A percentile compares a stretch with the other conserved stretches of the same genome.
These are phyloP conservation scores for Paramyrothecium roridum DNA, from an alignment of 2,329 filamentous ascomycete genomes.

Conservation along the genomic window DNA sequence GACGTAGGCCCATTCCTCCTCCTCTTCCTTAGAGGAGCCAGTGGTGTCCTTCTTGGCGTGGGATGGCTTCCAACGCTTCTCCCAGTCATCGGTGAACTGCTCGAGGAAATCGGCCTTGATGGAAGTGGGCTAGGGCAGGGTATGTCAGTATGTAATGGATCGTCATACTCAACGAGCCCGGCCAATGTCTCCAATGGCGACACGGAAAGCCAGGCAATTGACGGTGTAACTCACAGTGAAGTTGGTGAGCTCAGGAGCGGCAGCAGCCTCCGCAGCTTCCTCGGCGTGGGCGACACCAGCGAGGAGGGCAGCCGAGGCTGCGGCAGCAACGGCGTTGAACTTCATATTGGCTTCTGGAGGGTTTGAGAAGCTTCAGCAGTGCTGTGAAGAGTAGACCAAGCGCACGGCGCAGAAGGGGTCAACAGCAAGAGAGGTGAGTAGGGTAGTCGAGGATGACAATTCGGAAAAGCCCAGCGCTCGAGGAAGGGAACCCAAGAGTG, in stretches of 20 bases:
- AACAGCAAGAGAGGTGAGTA: constrained; percentile 5
- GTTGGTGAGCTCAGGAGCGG: constrained; percentile 67
- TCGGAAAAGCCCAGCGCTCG: constrained; percentile 21
- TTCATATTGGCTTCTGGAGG: constrained; percentile 71
- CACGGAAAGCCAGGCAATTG: background rate
- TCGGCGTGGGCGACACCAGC: constrained; percentile 69
- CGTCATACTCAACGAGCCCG: background rate
- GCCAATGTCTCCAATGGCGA: background rate
- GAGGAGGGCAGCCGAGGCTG: constrained; percentile 70
- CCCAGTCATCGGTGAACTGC: constrained; percentile 98
- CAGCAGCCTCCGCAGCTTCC: constrained; percentile 60
- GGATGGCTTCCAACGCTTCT: constrained; percentile 87
- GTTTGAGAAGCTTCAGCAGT: constrained; percentile 14
- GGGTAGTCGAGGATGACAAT: constrained; percentile 5
- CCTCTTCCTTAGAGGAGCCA: constrained; percentile 65
- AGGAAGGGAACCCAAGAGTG: constrained; percentile 23
- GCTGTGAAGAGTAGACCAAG: constrained; percentile 12
- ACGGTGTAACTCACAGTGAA: constrained; percentile 71
- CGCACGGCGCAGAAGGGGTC: constrained; percentile 14
- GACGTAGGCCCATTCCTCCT: constrained; percentile 93
- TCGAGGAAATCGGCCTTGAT: constrained; percentile 95
- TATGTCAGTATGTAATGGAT: constrained; percentile 19
- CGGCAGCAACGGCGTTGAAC: constrained; percentile 75
- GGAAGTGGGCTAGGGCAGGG: constrained; percentile 66
- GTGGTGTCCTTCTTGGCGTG: constrained; percentile 89